These are phyloP conservation scores for Geotrichum bryndzae DNA, from an alignment of 1,139 yeast genomes.

Conservation along the genomic window DNA sequence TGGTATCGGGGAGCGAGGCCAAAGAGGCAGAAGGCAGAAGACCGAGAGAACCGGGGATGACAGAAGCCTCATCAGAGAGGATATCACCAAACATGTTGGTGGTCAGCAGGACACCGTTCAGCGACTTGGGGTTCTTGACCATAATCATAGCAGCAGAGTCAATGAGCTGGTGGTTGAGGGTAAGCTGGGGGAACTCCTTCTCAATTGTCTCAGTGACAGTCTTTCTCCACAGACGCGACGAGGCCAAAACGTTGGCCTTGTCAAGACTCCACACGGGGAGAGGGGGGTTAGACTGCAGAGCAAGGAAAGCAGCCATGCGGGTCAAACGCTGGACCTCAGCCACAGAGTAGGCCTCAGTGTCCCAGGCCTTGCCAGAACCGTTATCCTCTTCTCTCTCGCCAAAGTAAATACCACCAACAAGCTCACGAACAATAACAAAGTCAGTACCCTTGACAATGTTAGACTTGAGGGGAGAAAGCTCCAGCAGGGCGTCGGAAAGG, in stretches of 20 bases:
- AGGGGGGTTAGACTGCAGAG: conserved; percentile 89
- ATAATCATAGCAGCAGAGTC: conserved; percentile 98
- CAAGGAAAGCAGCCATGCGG: conserved; percentile 96
- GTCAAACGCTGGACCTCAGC: conserved; percentile 91
- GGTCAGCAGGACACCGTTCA: conserved; percentile 88
- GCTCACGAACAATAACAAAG: conserved; percentile 87
- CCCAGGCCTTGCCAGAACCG: conserved; percentile 82
- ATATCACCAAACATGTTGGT: conserved; percentile 98
- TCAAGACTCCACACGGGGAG: conserved; percentile 92
- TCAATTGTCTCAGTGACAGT: conserved; percentile 80
- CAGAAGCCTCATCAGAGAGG: conserved; percentile 94
- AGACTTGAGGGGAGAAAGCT: conserved; percentile 78
- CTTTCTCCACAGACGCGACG: conserved; percentile 92
- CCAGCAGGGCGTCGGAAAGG: conserved; percentile 77
- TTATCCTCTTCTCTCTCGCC: conserved; percentile 93
- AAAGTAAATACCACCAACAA: conserved; percentile 96
- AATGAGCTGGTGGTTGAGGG: conserved; percentile 85
- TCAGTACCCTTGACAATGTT: conserved; percentile 86
- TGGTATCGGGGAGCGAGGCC: conserved; percentile 90
- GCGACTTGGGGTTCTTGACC: conserved; percentile 79
- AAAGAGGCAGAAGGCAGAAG: conserved; percentile 93
- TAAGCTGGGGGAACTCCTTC: conserved; percentile 83
- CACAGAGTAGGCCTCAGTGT: conserved; percentile 86
- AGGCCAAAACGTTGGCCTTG: conserved; percentile 94
- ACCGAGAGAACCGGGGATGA: conserved; percentile 95